Conservation (phyloP, 257 asterid genomes). For the Capsicum pubescens region DNA sequence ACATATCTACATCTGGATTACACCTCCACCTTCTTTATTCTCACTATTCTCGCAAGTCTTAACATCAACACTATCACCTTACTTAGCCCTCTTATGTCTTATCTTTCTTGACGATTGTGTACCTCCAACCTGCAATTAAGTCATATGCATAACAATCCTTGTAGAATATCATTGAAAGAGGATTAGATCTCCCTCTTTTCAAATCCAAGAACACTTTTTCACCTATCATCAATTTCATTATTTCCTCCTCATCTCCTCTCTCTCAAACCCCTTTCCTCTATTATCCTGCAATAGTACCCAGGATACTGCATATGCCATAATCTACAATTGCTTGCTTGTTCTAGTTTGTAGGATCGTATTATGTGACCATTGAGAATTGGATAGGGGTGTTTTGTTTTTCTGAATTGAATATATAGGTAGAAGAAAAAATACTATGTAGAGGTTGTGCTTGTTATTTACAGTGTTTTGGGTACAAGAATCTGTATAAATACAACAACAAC, state of each 20-base stretch:
- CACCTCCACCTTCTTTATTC: not conserved
- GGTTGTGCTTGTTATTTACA: too few species aligned
- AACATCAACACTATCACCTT: not conserved
- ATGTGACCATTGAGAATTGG: not conserved
- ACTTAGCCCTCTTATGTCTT: not conserved
- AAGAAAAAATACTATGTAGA: not conserved
- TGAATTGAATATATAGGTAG: not conserved
- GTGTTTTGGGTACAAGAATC: too few species aligned
- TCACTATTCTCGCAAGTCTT: not conserved
- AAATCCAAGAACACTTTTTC: not conserved
- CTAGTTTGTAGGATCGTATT: not conserved
- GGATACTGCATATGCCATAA: not conserved
- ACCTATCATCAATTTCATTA: slow-evolving; percentile 1
- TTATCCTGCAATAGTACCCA: not conserved
- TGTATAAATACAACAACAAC: too few species aligned
- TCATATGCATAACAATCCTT: not conserved
- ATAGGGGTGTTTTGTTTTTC: not conserved
- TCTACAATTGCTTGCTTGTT: not conserved
- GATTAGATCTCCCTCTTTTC: not conserved
- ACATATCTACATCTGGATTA: slow-evolving; percentile 4
- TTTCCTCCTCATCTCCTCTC: not conserved
- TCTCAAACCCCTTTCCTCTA: not conserved
- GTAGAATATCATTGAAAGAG: not conserved
- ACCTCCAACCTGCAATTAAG: not conserved
- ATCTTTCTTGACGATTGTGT: not conserved